phyloP scores from a whole-genome alignment of 2,329 filamentous ascomycete species.

The Huntiella savannae region DNA sequence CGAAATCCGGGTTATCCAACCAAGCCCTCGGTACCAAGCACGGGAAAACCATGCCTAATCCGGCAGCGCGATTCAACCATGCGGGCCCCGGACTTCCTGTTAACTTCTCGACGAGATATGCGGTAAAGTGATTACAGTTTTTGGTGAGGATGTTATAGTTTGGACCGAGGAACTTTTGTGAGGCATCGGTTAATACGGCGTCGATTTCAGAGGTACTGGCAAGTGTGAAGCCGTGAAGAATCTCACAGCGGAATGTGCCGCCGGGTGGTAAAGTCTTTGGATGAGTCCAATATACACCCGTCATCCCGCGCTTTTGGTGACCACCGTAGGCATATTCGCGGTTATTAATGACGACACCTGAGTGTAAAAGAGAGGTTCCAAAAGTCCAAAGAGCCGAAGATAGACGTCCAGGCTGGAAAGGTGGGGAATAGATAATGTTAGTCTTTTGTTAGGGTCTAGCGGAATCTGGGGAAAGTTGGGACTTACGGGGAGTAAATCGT shows the following conservation, averaged over 20 bases:
- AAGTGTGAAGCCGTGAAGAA: constrained; percentile 64
- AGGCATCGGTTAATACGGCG: constrained; percentile 45
- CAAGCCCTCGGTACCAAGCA: constrained; percentile 70
- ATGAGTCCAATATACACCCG: constrained; percentile 68
- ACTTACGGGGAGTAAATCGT: constrained; percentile 53
- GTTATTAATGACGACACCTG: constrained; percentile 63
- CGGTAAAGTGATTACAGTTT: constrained; percentile 83
- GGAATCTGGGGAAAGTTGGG: not conserved
- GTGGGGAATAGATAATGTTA: not conserved
- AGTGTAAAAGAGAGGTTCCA: constrained; percentile 61
- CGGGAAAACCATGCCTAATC: constrained; percentile 60
- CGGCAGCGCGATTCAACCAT: constrained; percentile 73
- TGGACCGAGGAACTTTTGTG: constrained; percentile 53
- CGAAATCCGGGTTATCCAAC: constrained; percentile 61
- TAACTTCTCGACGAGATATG: constrained; percentile 52
- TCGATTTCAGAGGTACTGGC: constrained; percentile 51
- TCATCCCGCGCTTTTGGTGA: constrained; percentile 49
- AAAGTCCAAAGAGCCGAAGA: constrained; percentile 62
- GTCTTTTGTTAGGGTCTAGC: not conserved
- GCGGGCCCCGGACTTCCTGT: constrained; percentile 49
- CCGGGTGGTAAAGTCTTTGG: constrained; percentile 56
- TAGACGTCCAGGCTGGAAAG: constrained; percentile 45
- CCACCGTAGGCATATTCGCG: constrained; percentile 74
- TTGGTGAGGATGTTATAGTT: constrained; percentile 64
- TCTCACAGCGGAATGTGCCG: constrained; percentile 54